These are phyloP conservation scores for Fusarium sp. DNA, from an alignment of 2,329 filamentous ascomycete genomes.

Conservation along the genomic window DNA sequence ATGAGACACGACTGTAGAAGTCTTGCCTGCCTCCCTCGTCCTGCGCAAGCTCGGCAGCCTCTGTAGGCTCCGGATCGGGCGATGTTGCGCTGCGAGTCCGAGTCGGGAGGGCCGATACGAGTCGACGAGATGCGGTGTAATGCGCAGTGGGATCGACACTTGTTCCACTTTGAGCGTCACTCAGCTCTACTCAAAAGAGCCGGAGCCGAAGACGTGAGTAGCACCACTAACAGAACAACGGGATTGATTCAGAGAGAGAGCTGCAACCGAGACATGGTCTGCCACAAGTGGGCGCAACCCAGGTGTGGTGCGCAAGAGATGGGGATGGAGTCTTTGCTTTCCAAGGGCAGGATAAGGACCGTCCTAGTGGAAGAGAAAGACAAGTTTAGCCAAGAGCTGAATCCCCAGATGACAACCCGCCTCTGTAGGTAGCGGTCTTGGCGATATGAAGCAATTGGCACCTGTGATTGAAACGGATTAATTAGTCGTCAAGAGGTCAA, in stretches of 20 bases:
- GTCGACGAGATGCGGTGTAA: slow-evolving; percentile 41
- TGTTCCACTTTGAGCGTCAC: slow-evolving; percentile 37
- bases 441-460: slow-evolving; percentile 5
- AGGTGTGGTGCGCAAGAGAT: background rate
- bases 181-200: slow-evolving; percentile 22
- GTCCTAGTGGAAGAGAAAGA: background rate
- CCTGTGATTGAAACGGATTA: background rate
- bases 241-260: slow-evolving; percentile 34
- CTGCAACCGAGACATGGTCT: slow-evolving; percentile 55
- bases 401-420: background rate
- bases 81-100: slow-evolving; percentile 29
- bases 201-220: slow-evolving; percentile 2
- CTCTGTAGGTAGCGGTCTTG: background rate
- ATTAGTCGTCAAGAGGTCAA: slow-evolving; percentile 13
- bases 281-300: slow-evolving; percentile 37
- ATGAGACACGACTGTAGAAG: slow-evolving; percentile 16
- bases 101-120: slow-evolving; percentile 31
- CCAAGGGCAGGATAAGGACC: background rate
- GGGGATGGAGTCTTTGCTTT: background rate
- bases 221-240: slow-evolving; percentile 9
- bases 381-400: background rate
- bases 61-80: slow-evolving; percentile 36
- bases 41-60: slow-evolving; percentile 27
- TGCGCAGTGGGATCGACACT: slow-evolving; percentile 35
- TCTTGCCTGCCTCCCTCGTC: background rate